A percentile compares a stretch with the other conserved stretches of the same genome.
phyloP scores from a whole-genome alignment of 2,329 filamentous ascomycete genomes.

The Ophiostoma quercus region DNA sequence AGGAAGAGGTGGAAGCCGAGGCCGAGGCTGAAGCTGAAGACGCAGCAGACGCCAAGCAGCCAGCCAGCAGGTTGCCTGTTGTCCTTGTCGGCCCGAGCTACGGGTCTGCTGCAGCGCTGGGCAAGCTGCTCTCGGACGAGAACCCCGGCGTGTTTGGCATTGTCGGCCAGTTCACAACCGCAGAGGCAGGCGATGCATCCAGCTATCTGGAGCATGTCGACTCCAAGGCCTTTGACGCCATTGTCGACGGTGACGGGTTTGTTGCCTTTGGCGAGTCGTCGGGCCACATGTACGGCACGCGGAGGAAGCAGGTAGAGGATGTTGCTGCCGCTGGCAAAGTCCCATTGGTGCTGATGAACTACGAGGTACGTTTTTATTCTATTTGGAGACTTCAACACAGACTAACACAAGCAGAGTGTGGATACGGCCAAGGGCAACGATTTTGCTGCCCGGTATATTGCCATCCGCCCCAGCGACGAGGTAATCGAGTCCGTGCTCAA shows the following conservation, averaged over 20 bases:
- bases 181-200: conserved; percentile 27
- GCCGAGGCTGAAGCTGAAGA: conserved; percentile 23
- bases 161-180: conserved; percentile 52
- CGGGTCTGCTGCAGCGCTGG: conserved; percentile 58
- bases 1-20: conserved; percentile 45
- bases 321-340: conserved; percentile 55
- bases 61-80: conserved; percentile 50
- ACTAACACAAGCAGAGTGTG: conserved; percentile 38
- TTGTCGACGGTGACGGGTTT: conserved; percentile 56
- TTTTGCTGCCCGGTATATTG: conserved; percentile 51
- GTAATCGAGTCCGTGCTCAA: conserved; percentile 41
- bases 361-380: conserved; percentile 42
- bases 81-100: conserved; percentile 63
- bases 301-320: conserved; percentile 46
- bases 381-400: neutral
- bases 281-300: conserved; percentile 52
- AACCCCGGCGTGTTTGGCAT: conserved; percentile 61
- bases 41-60: conserved; percentile 33
- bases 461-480: conserved; percentile 42
- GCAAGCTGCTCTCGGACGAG: conserved; percentile 57
- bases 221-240: conserved; percentile 49
- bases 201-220: conserved; percentile 47
- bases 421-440: conserved; percentile 54
- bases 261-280: conserved; percentile 51
- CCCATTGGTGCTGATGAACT: conserved; percentile 50